Conservation (phyloP, 495 filamentous ascomycete species). For the Neurospora sp. region DNA sequence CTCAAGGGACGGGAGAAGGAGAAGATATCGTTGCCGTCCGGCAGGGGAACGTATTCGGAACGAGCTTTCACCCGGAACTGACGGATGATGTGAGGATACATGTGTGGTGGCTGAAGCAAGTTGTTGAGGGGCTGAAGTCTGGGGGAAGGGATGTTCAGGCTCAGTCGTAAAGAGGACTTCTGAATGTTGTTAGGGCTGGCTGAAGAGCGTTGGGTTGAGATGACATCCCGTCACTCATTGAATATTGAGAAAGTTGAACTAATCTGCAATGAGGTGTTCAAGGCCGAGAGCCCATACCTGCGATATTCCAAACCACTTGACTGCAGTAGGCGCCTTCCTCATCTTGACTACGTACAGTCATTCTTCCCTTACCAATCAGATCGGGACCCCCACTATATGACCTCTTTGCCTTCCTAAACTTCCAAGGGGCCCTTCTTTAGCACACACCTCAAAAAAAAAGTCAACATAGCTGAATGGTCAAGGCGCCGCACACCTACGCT, state of each 20-base stretch:
- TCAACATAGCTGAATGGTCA: too few relatives aligned
- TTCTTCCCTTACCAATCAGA: too few relatives aligned
- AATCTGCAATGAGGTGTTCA: background rate
- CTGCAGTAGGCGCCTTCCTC: too few relatives aligned
- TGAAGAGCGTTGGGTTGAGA: background rate
- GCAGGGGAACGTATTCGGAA: conserved; percentile 92
- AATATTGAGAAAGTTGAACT: background rate
- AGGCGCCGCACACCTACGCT: too few relatives aligned
- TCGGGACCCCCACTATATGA: too few relatives aligned
- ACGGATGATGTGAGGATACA: conserved; percentile 87
- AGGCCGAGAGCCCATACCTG: too few relatives aligned
- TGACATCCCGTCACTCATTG: background rate
- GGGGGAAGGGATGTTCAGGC: background rate
- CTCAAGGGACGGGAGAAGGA: conserved; percentile 1
- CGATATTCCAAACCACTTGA: too few relatives aligned
- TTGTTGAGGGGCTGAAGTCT: conserved; percentile 29
- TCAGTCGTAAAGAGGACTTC: background rate
- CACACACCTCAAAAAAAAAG: too few relatives aligned
- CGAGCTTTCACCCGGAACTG: conserved; percentile 93
- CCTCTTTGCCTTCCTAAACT: too few relatives aligned
- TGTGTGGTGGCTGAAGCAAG: conserved; percentile 81
- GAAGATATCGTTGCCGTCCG: conserved; percentile 83
- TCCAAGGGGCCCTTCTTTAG: too few relatives aligned
- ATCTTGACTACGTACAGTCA: too few relatives aligned
- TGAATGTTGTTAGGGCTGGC: background rate